Evolutionary conservation across 2,329 filamentous ascomycete genomes (phyloP), one percentile per base, ranked within the genome.

Genomic region (Fusarium brevicatenulatum): DNA sequence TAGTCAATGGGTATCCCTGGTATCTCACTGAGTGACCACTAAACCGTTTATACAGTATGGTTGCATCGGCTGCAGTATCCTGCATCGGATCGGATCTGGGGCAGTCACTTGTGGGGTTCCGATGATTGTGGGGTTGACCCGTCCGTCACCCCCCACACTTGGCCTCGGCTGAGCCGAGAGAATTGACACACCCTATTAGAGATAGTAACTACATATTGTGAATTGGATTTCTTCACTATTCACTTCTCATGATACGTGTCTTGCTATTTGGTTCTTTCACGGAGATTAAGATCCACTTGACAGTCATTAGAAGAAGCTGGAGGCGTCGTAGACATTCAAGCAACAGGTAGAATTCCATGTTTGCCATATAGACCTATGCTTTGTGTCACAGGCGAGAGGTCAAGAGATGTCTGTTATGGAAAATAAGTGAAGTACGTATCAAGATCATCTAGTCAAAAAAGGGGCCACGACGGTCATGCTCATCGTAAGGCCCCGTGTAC

Each of bases 381-480:
- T 9, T 44, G 23, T 13, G 11, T 9, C 43, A 4, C 9, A 4
- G 4, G 7, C 11, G 11, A 28, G 18, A 44, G 12, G 10, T 19
- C 8, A 18, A 10, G 28, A 28, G 28, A 28, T 28, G 2, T 28
- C 28, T 28, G 8, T 28, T 6, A 28, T 28, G 5, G 18, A 19
- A 21, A 15, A 28, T 0, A 28, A 4, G 8, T 2, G 1, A 5
- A 28, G 19, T 4, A 9, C 5, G 12, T 7, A 10, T 7, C 2
- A 46, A 21, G 8, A 9, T 19, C 2, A 4, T n/a, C 8, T 9
- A 21, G 4, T 34, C 4, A 4, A 23, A 25, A 25, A 25, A 49
- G 46, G 18, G 8, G 16, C 11, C 16, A 34, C 11, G 7, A 15
- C 23, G n/a, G 5, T 1, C 9, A 52, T 50, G 11, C 21, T 34